Percentiles rank a stretch among this genome's conserved stretches.
These are phyloP conservation scores for Penicillium cataractarum DNA, from an alignment of 495 filamentous ascomycete genomes.

Conservation along the genomic window DNA sequence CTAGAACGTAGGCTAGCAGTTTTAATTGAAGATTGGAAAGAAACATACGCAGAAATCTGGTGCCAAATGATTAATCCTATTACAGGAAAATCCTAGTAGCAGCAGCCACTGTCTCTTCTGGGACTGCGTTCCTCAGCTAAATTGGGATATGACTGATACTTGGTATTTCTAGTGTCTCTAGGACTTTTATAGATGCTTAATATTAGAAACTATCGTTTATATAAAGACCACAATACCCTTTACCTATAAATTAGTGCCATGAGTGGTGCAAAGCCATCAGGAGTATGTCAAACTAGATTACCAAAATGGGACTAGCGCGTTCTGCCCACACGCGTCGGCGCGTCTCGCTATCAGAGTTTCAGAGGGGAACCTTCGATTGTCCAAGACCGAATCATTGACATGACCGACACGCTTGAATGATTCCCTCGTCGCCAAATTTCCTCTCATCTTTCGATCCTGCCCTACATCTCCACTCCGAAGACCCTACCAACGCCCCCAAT, in stretches of 20 bases:
- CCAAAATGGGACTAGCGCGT: conserved; percentile 41
- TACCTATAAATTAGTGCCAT: background rate
- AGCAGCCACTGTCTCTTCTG: no score
- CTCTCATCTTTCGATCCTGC: conserved; percentile 59
- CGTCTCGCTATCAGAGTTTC: conserved; percentile 32
- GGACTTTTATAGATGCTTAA: no score
- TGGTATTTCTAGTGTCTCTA: no score
- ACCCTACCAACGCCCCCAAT: conserved; percentile 24
- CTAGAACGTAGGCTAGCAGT: no score
- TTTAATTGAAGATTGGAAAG: no score
- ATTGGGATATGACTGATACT: background rate
- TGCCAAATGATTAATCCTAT: no score
- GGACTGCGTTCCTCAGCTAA: no score
- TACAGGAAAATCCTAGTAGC: no score
- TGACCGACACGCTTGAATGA: conserved; percentile 37
- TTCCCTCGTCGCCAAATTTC: conserved; percentile 38
- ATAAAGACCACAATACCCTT: background rate
- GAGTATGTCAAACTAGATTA: background rate
- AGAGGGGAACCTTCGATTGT: conserved; percentile 21
- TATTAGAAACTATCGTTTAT: background rate
- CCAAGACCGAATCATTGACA: conserved; percentile 7
- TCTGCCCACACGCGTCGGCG: conserved; percentile 35
- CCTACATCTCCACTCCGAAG: conserved; percentile 54
- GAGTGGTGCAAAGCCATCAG: background rate
- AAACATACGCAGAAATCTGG: no score